Evolutionary conservation across 768 basidiomycete genomes (phyloP), one percentile per base, ranked within the genome.

Genomic region (Rhizopogon vinicolor): DNA sequence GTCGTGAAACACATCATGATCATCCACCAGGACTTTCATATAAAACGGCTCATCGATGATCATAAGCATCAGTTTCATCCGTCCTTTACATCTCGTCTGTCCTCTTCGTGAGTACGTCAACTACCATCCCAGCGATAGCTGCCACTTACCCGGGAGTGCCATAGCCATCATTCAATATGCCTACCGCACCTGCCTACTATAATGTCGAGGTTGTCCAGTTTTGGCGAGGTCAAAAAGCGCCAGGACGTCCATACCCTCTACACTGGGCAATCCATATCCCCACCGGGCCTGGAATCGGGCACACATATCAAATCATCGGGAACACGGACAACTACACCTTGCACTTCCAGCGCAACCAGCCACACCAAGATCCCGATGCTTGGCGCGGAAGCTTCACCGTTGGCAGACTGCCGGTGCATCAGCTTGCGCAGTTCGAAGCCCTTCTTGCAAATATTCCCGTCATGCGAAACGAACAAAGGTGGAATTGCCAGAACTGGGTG

Each of bases 211-310:
- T 70, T 44, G 55, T 51, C 48, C 70, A 71, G 39, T 71, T 70
- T 52, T 71, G 64, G 64, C 70, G 58, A 29, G 53, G 33, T 31
- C 54, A 48, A 42, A 55, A 61, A 58, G 58, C 62, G 59, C 55
- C 31, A 10, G 56, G 59, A 1, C 57, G 52, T 0, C 58, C 61
- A 18, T 29, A 31, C 9, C 62, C 7, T 58, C 60, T 65, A 2
- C 67, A 69, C 52, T 69, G 68, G 68, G 67, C 65, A 35, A 60
- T 69, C 54, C 68, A 68, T n/a, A 37, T 71, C n/a, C 65, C 61
- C 60, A 59, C 64, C 9, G 40, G 52, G 0, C 55, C 63, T 9
- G 19, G 19, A 12, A 53, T 45, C 0, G 69, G 68, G 31, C 60
- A 68, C 49, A 60, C 61, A 55, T 69, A 70, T 52, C 64, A 70